Evolutionary conservation across 2,329 filamentous ascomycete genomes (phyloP).

Genomic region (Xylariales sp.): DNA sequence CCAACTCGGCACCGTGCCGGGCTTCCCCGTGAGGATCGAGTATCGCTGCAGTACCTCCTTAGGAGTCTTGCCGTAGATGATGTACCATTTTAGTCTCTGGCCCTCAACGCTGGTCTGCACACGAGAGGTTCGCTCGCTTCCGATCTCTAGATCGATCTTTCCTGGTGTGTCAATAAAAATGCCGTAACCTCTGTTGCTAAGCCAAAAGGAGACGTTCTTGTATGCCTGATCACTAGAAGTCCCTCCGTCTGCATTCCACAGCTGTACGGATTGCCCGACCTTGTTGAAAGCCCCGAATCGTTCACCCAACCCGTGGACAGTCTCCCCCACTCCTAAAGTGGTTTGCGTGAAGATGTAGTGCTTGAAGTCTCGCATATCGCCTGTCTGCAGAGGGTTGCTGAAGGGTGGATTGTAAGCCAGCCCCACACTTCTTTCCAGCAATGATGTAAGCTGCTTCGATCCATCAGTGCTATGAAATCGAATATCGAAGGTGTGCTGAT

Average conservation of each 20-base stretch:
- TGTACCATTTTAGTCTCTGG: constrained; percentile 67
- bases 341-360: constrained; percentile 56
- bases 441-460: constrained; percentile 47
- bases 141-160: constrained; percentile 66
- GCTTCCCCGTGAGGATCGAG: constrained; percentile 60
- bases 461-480: constrained; percentile 47
- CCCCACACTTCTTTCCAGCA: constrained; percentile 51
- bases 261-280: constrained; percentile 63
- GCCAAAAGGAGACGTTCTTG: constrained; percentile 67
- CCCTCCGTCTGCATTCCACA: constrained; percentile 62
- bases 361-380: constrained; percentile 46
- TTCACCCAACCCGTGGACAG: constrained; percentile 70
- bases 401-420: constrained; percentile 52
- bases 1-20: constrained; percentile 64
- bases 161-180: constrained; percentile 70
- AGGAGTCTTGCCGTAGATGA: constrained; percentile 66
- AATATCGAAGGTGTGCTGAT: constrained; percentile 49
- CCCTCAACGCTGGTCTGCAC: constrained; percentile 66
- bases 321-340: constrained; percentile 54
- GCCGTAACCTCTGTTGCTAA: constrained; percentile 70
- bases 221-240: constrained; percentile 67
- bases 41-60: constrained; percentile 69
- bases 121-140: constrained; percentile 66
- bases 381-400: constrained; percentile 46
- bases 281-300: constrained; percentile 74